phyloP scores from a whole-genome alignment of 225 moss, liverwort and hornwort species.

The Antitrichia curtipendula region DNA sequence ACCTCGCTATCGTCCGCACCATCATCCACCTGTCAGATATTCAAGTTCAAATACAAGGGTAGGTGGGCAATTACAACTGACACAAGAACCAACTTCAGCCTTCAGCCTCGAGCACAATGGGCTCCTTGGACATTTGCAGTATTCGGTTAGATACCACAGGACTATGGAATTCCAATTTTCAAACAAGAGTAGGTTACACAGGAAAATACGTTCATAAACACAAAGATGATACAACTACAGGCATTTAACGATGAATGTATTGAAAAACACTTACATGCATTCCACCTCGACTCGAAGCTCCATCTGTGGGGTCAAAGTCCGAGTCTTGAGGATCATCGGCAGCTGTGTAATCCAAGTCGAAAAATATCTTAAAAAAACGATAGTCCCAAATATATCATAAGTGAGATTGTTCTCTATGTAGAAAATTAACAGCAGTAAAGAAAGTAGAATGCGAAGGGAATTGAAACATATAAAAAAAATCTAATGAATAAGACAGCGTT shows the following conservation, averaged over 20 bases:
- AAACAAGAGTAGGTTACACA: not conserved
- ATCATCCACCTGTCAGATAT: conserved; percentile 32
- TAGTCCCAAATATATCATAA: not conserved
- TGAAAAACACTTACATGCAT: conserved; percentile 13
- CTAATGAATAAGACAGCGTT: not conserved
- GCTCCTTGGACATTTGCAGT: not conserved
- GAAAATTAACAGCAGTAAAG: not conserved
- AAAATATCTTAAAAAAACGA: not conserved
- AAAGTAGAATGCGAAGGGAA: not conserved
- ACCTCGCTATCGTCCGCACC: conserved; percentile 75
- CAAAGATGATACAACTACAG: not conserved
- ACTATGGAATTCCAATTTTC: not conserved
- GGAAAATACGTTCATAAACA: not conserved
- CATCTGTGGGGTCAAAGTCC: conserved; percentile 58
- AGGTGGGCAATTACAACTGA: not conserved
- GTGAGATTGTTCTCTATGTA: not conserved
- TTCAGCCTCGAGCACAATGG: not conserved
- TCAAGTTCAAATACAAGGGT: not conserved
- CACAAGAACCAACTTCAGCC: not conserved
- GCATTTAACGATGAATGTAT: not conserved
- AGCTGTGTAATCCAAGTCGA: conserved; percentile 27
- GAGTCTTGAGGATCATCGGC: conserved; percentile 61
- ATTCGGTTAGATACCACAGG: not conserved
- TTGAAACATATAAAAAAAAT: not conserved
- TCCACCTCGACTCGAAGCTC: conserved; percentile 40